phyloP scores from a whole-genome alignment of 164 flowering plant genomes.

The Stephania yunnanensis region DNA sequence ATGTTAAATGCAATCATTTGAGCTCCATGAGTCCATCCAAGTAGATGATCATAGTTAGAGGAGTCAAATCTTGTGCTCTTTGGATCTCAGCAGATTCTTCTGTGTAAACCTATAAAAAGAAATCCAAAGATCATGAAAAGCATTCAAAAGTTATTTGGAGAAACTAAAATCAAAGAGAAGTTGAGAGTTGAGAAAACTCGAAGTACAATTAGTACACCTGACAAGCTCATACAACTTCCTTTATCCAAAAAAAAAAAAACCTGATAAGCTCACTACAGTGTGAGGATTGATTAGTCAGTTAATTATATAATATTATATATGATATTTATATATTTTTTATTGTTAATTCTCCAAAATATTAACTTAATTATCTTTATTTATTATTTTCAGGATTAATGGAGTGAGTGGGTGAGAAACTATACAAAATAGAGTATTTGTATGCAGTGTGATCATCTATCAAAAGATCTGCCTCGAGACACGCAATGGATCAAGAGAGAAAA shows the following conservation, averaged over 20 bases:
- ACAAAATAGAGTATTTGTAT: no score
- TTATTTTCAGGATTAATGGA: no score
- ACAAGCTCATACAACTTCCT: no score
- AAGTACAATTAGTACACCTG: no score
- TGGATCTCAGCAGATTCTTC: conserved; percentile 56
- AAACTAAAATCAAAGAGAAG: not conserved
- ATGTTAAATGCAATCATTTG: conserved; percentile 83
- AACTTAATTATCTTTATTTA: no score
- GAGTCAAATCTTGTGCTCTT: conserved; percentile 63
- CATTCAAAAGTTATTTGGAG: not conserved
- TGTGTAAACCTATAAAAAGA: conserved; percentile 48
- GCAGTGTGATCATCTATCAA: no score
- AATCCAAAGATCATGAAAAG: not conserved
- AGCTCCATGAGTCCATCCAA: conserved; percentile 75
- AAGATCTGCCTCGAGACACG: no score
- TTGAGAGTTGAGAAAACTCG: not conserved
- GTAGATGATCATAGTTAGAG: conserved; percentile 55
- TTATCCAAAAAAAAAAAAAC: conserved; percentile 22
- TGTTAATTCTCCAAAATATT: no score
- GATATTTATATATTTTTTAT: no score
- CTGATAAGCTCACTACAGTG: conserved; percentile 60
- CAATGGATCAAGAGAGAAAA: no score
- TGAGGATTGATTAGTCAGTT: not conserved
- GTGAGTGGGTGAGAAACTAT: no score
- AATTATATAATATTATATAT: no score